Evolutionary conservation across 2,329 filamentous ascomycete genomes (phyloP), one percentile per base, ranked within the genome.

Genomic region (Penicillium polonicum): DNA sequence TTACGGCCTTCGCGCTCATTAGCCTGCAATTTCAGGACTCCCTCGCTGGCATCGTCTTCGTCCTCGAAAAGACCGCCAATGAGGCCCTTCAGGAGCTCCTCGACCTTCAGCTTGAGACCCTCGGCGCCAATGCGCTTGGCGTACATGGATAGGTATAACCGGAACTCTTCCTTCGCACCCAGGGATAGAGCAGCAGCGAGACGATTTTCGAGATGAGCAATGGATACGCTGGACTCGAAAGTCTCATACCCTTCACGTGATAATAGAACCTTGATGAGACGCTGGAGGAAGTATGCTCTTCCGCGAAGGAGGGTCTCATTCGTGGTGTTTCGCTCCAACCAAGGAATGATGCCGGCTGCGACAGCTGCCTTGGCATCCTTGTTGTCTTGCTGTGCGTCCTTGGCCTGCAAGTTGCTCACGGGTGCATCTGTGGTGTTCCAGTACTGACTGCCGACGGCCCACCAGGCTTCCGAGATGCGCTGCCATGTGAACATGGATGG

Each of bases 351-450:
- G 56, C 94, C 94, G 0, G 92, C 90, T 0, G 93, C 96, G 4
- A 95, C 83, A 0, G 85, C 77, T 21, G 81, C 79, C 59, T 79
- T 80, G 9, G 79, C 67, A n/a, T 78, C 74, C 9, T 79, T 76
- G 52, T 36, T 66, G 41, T 80, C 80, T 2, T 85, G 80, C 0
- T 88, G 86, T 8, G 88, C 82, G 10, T 86, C 86, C 1, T 86
- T 88, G 48, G 90, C 86, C 63, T 91, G 87, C 38, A 96, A 76
- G 50, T 92, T 90, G 48, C 89, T 88, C 52, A 96, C 86, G 0
- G 92, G 92, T 2, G 91, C 92, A 69, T 97, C 94, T 52, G 92
- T 96, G 0, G 92, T 95, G 74, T 99, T 97, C 95, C 94, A 99
- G 74, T 99, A 99, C 72, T 99, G 94, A 66, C 91, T 96, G 19